Conservation (phyloP, 2,329 filamentous ascomycete species). For the Aspergillus japonicus region DNA sequence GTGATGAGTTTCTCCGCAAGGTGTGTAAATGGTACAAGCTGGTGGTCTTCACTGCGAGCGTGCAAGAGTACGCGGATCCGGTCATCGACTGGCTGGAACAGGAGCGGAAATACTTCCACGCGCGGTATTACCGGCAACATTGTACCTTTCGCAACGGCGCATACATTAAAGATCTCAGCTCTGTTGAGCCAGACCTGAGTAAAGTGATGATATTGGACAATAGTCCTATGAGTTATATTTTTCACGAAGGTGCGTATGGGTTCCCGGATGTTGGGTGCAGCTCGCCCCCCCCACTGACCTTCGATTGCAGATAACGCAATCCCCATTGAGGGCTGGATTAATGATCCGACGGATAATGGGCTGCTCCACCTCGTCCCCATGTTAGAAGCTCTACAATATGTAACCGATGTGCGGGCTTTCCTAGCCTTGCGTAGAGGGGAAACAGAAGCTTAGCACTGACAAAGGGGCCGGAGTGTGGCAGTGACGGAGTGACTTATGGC, state of each 20-base stretch:
- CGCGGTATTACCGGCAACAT: constrained; percentile 92
- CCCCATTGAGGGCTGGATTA: constrained; percentile 99
- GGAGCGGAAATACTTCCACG: constrained; percentile 93
- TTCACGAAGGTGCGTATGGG: constrained; percentile 79
- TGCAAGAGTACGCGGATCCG: constrained; percentile 97
- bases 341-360: constrained; percentile 94
- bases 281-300: not conserved
- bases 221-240: constrained; percentile 96
- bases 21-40: constrained; percentile 98
- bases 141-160: constrained; percentile 94
- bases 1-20: constrained; percentile 92
- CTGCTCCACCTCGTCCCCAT: constrained; percentile 88
- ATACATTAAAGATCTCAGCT: constrained; percentile 96
- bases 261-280: not conserved
- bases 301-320: constrained; percentile 81
- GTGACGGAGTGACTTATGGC: not conserved
- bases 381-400: constrained; percentile 92
- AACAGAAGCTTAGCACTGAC: constrained; percentile 34
- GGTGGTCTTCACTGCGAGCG: constrained; percentile 92
- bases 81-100: constrained; percentile 98
- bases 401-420: constrained; percentile 89
- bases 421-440: constrained; percentile 87
- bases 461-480: not conserved
- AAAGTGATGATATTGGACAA: constrained; percentile 99
- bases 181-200: constrained; percentile 93